Conservation (phyloP, 495 filamentous ascomycete species). For the Umbilicaria muhlenbergii region DNA sequence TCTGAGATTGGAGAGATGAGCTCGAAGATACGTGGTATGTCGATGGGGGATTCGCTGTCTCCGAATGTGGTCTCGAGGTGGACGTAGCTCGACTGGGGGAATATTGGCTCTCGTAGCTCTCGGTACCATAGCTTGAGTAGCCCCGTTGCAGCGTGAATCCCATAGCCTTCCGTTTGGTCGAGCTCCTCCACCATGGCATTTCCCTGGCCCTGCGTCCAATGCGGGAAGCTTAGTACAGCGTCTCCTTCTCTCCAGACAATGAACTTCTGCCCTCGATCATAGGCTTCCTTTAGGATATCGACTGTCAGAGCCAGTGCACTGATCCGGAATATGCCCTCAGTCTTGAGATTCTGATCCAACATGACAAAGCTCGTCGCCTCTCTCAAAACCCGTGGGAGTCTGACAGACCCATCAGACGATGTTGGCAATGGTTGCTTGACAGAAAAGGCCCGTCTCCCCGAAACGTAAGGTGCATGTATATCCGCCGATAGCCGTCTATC, state of each 20-base stretch:
- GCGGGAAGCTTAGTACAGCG: slow-evolving; percentile 13
- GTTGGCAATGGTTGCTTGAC: slow-evolving; percentile 26
- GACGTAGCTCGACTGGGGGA: slow-evolving; percentile 28
- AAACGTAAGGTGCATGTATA: slow-evolving; percentile 32
- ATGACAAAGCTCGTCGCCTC: slow-evolving; percentile 36
- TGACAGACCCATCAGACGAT: slow-evolving; percentile 19
- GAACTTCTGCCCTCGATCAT: slow-evolving; percentile 35
- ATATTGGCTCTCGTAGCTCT: slow-evolving; percentile 33
- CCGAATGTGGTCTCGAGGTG: slow-evolving; percentile 20
- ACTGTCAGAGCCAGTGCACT: slow-evolving; percentile 28
- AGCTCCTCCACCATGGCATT: slow-evolving; percentile 20
- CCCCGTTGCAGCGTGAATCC: slow-evolving; percentile 31
- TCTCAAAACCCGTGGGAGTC: slow-evolving; percentile 32
- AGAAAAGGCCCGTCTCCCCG: slow-evolving; percentile 26
- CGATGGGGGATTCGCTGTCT: slow-evolving; percentile 8
- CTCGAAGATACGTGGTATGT: slow-evolving; percentile 14
- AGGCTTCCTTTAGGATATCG: slow-evolving; percentile 34
- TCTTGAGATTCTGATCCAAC: slow-evolving; percentile 22
- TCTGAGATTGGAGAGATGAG: slow-evolving; percentile 21
- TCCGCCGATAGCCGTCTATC: slow-evolving; percentile 31
- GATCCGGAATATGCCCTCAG: slow-evolving; percentile 36
- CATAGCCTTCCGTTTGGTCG: slow-evolving; percentile 30
- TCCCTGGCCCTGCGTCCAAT: slow-evolving; percentile 14
- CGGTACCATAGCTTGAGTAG: slow-evolving; percentile 41
- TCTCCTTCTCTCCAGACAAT: slow-evolving; percentile 30